These are phyloP conservation scores for Tuber aestivum DNA, from an alignment of 495 filamentous ascomycete genomes.

Conservation along the genomic window DNA sequence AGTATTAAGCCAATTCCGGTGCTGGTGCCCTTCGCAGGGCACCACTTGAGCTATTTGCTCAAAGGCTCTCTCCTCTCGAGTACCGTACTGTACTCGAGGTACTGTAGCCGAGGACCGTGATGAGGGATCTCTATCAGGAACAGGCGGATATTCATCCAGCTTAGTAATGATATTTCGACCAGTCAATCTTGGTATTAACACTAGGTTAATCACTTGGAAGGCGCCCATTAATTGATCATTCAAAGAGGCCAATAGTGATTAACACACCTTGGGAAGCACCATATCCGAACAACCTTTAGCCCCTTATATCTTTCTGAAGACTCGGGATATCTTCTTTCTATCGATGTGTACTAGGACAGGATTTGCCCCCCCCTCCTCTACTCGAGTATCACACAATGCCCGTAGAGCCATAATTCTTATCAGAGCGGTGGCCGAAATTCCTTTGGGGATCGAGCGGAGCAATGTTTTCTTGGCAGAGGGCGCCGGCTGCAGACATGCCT, in stretches of 20 bases:
- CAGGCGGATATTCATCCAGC: neutral
- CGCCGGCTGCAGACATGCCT: neutral
- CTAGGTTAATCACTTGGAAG: neutral
- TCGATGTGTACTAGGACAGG: neutral
- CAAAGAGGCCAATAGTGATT: neutral
- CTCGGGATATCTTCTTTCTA: neutral
- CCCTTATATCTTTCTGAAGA: neutral
- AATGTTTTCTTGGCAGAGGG: neutral
- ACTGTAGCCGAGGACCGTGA: neutral
- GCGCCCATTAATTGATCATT: neutral
- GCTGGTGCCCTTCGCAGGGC: no score
- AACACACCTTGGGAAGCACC: neutral
- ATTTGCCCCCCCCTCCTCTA: no score
- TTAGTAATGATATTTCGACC: neutral
- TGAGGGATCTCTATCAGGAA: no score
- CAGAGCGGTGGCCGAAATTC: neutral
- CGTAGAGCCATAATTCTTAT: neutral
- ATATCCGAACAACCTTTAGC: neutral
- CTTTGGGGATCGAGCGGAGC: neutral
- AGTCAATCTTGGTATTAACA: neutral
- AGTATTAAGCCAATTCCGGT: no score
- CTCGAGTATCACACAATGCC: neutral
- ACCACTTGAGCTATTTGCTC: no score
- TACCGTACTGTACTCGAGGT: no score
- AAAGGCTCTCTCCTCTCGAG: neutral